Conservation (phyloP, 495 filamentous ascomycete species). For the Hypoxylon intermedium region DNA sequence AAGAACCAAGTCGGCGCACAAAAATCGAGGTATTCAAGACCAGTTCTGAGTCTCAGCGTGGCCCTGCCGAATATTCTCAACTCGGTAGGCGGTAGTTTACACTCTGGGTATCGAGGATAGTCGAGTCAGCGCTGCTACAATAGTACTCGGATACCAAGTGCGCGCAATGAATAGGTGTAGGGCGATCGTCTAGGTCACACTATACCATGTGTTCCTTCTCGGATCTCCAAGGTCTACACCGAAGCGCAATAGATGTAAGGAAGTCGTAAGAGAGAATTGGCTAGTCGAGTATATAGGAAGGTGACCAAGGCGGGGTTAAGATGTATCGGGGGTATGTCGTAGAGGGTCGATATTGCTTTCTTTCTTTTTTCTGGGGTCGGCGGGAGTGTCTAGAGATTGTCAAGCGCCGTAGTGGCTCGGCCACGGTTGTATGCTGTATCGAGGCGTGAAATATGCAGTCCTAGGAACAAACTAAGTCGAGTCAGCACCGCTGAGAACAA, state of each 20-base stretch:
- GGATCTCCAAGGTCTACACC: slow-evolving; percentile 19
- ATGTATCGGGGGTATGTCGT: not conserved
- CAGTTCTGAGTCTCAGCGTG: not conserved
- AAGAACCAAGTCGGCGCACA: no score
- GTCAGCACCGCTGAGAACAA: slow-evolving; percentile 20
- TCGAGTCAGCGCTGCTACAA: not conserved
- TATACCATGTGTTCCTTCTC: slow-evolving; percentile 5
- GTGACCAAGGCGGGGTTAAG: slow-evolving; percentile 15
- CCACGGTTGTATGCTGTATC: slow-evolving; percentile 7
- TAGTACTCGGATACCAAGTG: slow-evolving; percentile 6
- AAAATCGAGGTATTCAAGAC: not conserved
- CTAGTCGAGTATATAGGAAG: not conserved
- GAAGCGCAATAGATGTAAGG: slow-evolving; percentile 12
- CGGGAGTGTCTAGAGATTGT: no score
- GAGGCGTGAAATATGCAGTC: not conserved
- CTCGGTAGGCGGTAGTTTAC: slow-evolving; percentile 21
- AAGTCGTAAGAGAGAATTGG: not conserved
- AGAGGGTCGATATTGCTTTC: no score
- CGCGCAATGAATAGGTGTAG: slow-evolving; percentile 6
- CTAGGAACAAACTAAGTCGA: slow-evolving; percentile 14
- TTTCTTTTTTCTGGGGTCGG: no score
- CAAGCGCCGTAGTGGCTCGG: slow-evolving; percentile 1
- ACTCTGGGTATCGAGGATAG: not conserved
- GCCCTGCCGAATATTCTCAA: not conserved
- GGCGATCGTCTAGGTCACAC: not conserved